Base-by-base conservation (phyloP, 768 basidiomycete genomes). In the Lentinula sp. region DNA sequence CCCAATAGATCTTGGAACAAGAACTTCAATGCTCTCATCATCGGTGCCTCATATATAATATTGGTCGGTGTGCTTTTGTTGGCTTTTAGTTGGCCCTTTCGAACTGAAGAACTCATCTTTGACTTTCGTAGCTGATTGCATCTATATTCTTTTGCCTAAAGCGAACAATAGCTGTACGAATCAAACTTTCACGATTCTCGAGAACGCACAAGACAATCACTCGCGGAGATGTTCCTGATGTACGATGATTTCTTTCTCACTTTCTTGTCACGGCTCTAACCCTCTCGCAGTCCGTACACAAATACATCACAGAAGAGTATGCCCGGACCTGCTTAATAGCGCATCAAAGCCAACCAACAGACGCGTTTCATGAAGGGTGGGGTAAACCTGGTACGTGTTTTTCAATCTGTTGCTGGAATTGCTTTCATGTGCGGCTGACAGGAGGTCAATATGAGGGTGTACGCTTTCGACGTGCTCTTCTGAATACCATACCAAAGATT, bases 271-370 rank as follows among this genome's bases (percentile, higher is more conserved):
- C 3, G 4, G n/a, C 32, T 2, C 31, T 21, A 18, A 39, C 35
- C 16, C 49, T 52, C 48, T 52, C 65, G 34, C 42, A 92, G 89
- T 70, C 78, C 5, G 87, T 91, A 18, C 82, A 84, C 65, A 77
- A 80, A 59, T 88, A 87, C 65, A 81, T 92, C 61, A 76, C 80
- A 56, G 86, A 87, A 68, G 91, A 93, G 68, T 91, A 86, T 70
- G 79, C 84, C n/a, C 86, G 91, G 28, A 76, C 84, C 18, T 90
- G 88, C 71, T 74, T 91, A 43, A 79, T 91, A 64, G 78, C 85
- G 8, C 84, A 87, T 71, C 84, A 88, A 71, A 86, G 87, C 34
- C 78, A 86, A 63, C 90, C 91, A 21, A 84, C 82, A 70, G 81
- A 83, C 58, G 81, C 80, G 4, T 71, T 76, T 66, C 89, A 88